Base-by-base conservation (phyloP, 208 protist species). In the Balamuthia mandrillaris region DNA sequence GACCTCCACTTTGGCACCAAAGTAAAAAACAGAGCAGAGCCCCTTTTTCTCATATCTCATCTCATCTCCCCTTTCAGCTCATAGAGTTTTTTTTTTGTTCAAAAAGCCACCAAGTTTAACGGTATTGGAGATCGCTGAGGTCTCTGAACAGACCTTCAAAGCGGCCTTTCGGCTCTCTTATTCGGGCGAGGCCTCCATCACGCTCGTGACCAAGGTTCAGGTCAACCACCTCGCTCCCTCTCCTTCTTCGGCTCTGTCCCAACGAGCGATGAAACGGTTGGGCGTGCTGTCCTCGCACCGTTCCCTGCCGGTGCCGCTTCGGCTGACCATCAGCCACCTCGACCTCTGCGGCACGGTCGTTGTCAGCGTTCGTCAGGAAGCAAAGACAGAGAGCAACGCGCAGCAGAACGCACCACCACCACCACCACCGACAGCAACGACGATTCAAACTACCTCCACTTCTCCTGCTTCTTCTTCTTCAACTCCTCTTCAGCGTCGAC, bases 121-220 rank as follows among this genome's bases (percentile, higher is more conserved):
- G 45, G 52, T 78, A 27, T 6, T 78, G 27, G 68, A 78, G 18
- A 78, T 78, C 29, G 45, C 68, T 6, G 45, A 78, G 31, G 68
- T 78, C 37, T 78, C 68, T 21, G 68, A 78, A 35, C 45, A 78
- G 3, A 49, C 45, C 0, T 78, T 78, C 16, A 49, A 78, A 49
- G 68, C 45, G 0, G 45, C 52, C 45, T 78, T 78, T 49, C 52
- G 58, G 68, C 45, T 78, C 29, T 27, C 68, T 49, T 78, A 78
- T 33, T 24, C 68, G 5, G 68, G 68, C 68, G 42, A 78, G 31
- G 68, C 45, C 68, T 60, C 45, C 45, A 78, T 78, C 68, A 78
- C 68, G 3, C 29, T 78, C 9, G 29, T 60, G 68, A 78, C 68
- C 68, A 78, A 78, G 58, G 68, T 78, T 42, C 68, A 78, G 68